Evolutionary conservation across 2,329 filamentous ascomycete species (phyloP).

Genomic region (Periconia macrospinosa): DNA sequence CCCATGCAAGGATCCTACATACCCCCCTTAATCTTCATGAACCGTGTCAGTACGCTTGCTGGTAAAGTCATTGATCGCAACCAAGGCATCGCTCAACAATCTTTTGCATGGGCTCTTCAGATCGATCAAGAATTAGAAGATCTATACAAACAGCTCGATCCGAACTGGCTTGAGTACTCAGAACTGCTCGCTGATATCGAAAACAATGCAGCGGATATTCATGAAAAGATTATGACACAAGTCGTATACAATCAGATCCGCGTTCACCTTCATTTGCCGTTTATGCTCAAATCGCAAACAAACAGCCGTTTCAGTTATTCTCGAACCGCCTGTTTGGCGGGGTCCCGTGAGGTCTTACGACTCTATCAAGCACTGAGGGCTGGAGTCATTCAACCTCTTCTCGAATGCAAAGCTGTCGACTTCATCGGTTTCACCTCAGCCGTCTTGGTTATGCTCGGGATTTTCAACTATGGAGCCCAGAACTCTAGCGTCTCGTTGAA

Average conservation of each 20-base stretch:
- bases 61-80: constrained; percentile 50
- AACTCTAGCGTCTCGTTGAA: constrained; percentile 16
- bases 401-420: constrained; percentile 52
- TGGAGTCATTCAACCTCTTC: constrained; percentile 39
- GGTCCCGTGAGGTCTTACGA: constrained; percentile 45
- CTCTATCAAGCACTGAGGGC: constrained; percentile 44
- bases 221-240: constrained; percentile 45
- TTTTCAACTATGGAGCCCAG: constrained; percentile 39
- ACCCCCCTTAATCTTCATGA: constrained; percentile 36
- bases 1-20: constrained; percentile 23
- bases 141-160: constrained; percentile 40
- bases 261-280: constrained; percentile 50
- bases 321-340: constrained; percentile 44
- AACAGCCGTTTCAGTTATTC: constrained; percentile 44
- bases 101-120: constrained; percentile 44
- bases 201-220: constrained; percentile 37
- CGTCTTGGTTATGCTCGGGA: constrained; percentile 47
- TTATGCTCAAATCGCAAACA: constrained; percentile 45
- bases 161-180: constrained; percentile 43
- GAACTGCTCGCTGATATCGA: constrained; percentile 29
- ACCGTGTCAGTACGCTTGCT: constrained; percentile 42
- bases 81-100: constrained; percentile 39
- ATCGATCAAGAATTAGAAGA: constrained; percentile 49
- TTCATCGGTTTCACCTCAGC: constrained; percentile 52
- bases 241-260: constrained; percentile 50